Percentiles rank a stretch among this genome's conserved stretches.
These are phyloP conservation scores for Pseudotsuga menziesii DNA, from an alignment of 75 land plant genomes.

Conservation along the genomic window DNA sequence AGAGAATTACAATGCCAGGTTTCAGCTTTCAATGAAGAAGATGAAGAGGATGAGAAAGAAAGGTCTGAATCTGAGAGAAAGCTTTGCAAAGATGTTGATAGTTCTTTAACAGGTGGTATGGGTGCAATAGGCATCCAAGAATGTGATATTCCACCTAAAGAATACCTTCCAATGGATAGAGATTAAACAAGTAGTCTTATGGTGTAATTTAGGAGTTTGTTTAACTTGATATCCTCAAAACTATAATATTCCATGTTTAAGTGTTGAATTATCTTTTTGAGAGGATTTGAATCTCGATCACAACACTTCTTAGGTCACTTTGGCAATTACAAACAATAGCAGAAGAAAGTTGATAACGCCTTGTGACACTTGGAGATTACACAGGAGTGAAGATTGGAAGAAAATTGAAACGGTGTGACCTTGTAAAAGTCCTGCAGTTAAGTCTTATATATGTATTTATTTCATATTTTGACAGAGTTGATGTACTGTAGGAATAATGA, in stretches of 20 bases:
- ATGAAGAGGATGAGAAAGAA: conserved; percentile 25
- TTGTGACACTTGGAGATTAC: neutral
- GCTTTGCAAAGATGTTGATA: neutral
- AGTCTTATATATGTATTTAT: neutral
- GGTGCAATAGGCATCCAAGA: conserved; percentile 30
- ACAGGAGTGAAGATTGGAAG: neutral
- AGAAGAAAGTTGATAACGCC: neutral
- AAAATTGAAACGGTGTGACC: neutral
- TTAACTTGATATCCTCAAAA: neutral
- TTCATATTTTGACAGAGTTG: neutral
- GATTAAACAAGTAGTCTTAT: neutral
- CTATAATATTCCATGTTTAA: neutral
- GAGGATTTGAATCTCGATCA: conserved; percentile 5
- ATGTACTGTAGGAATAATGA: neutral
- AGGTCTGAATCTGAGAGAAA: neutral
- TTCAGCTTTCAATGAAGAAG: conserved; percentile 30
- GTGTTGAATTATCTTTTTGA: neutral
- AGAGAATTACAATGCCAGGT: conserved; percentile 37
- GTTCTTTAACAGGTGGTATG: conserved; percentile 21
- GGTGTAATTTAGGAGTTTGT: neutral
- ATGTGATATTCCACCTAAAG: neutral
- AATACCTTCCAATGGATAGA: neutral
- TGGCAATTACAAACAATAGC: neutral
- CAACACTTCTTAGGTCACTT: neutral
- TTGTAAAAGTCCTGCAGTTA: neutral